phyloP scores from a whole-genome alignment of 1,284 basidiomycete genomes.

The Uromyces viciae-fabae region DNA sequence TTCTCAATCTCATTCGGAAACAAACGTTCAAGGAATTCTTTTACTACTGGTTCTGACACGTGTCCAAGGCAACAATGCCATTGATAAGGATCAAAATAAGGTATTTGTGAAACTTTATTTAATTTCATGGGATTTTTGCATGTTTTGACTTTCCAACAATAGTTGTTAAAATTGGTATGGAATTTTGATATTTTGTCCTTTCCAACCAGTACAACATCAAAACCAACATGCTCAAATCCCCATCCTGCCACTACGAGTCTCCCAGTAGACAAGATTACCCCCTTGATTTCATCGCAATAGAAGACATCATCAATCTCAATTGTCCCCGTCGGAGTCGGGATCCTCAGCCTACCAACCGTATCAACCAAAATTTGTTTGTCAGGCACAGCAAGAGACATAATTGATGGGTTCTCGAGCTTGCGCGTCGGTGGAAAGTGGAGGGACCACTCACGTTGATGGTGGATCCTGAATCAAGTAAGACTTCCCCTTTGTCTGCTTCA shows the following conservation, averaged over 20 bases:
- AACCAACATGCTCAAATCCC: neutral
- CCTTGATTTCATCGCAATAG: neutral
- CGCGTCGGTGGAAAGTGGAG: neutral
- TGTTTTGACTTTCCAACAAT: neutral
- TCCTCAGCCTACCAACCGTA: neutral
- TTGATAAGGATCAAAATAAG: neutral
- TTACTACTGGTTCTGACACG: neutral
- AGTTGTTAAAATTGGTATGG: neutral
- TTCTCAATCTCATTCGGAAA: neutral
- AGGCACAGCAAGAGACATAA: neutral
- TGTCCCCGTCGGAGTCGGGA: neutral
- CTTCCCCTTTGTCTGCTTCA: neutral
- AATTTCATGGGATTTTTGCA: neutral
- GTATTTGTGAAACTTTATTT: neutral
- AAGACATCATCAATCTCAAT: neutral
- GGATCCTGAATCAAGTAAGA: neutral
- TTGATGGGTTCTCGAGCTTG: neutral
- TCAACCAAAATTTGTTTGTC: neutral
- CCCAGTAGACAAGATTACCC: neutral
- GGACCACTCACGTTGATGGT: neutral
- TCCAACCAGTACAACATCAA: neutral
- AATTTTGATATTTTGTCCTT: neutral
- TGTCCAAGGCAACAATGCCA: conserved; percentile 12
- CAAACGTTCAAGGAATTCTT: neutral
- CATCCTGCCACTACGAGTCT: neutral